Evolutionary conservation across 257 asterid species (phyloP).

Genomic region (Misopates orontium): DNA sequence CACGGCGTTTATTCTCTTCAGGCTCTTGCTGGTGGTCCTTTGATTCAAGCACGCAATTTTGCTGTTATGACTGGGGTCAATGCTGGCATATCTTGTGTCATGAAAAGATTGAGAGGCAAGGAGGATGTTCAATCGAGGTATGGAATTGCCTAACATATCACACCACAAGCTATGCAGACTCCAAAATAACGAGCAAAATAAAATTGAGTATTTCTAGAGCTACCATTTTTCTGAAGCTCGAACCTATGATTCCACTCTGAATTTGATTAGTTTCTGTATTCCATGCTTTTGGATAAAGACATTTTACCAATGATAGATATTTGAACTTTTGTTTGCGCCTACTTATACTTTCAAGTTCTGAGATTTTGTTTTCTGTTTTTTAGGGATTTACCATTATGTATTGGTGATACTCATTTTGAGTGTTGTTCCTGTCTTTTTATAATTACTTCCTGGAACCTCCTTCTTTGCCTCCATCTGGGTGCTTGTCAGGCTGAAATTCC

Average conservation of each 20-base stretch:
- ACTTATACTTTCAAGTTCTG: no score
- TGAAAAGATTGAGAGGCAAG: constrained; percentile 92
- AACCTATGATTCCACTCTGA: neutral
- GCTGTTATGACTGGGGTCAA: constrained; percentile 94
- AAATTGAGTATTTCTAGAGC: neutral
- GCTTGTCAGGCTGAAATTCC: neutral
- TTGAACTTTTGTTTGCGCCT: no score
- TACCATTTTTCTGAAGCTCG: neutral
- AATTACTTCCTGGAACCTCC: neutral
- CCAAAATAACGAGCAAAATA: neutral
- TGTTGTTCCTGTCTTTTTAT: neutral
- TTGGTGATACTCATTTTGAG: neutral
- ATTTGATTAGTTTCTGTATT: neutral
- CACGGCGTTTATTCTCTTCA: constrained; percentile 28
- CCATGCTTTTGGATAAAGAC: no score
- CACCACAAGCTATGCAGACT: neutral
- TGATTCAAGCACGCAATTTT: constrained; percentile 86
- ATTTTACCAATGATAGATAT: no score
- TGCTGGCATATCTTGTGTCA: constrained; percentile 87
- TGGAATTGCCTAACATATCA: constrained; percentile 20
- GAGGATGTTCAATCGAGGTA: constrained; percentile 91
- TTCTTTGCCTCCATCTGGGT: constrained; percentile 1
- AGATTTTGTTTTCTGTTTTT: neutral
- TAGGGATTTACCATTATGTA: neutral
- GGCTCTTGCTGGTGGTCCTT: constrained; percentile 93